Evolutionary conservation across 129 eudicot species (phyloP).

Genomic region (Pseudognaphalium luteoalbum): DNA sequence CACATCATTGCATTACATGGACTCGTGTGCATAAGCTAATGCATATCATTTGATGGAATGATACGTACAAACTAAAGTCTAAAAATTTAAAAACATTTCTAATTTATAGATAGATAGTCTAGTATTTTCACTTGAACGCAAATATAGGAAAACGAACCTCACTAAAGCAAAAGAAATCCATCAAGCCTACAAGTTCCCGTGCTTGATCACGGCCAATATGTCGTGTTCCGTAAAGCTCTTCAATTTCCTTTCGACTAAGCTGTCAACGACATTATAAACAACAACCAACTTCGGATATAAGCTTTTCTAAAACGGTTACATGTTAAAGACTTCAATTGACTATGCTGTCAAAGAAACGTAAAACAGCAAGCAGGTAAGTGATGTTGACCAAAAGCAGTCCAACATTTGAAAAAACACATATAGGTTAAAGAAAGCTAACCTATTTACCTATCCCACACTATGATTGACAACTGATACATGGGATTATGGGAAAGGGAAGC

Average conservation of each 20-base stretch:
- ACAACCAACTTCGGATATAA: not conserved
- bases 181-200: conserved; percentile 84
- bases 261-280: conserved; percentile 28
- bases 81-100: not conserved
- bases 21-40: not conserved
- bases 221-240: conserved; percentile 74
- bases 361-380: conserved; percentile 10
- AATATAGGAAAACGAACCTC: conserved; percentile 59
- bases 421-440: not conserved
- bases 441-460: not conserved
- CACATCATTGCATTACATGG: not conserved
- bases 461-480: not conserved
- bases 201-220: conserved; percentile 99
- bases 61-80: not conserved
- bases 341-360: not conserved
- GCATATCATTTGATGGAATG: conserved; percentile 1
- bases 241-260: conserved; percentile 77
- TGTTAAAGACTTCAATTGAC: not conserved
- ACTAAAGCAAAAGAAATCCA: conserved; percentile 99
- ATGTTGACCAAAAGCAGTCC: not conserved
- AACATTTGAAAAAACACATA: not conserved
- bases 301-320: not conserved
- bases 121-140: not conserved
- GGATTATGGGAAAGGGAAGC: conserved; percentile 8
- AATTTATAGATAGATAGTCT: not conserved